Conservation (phyloP, 2,329 filamentous ascomycete species). For the Berkeleyomyces rouxiae region DNA sequence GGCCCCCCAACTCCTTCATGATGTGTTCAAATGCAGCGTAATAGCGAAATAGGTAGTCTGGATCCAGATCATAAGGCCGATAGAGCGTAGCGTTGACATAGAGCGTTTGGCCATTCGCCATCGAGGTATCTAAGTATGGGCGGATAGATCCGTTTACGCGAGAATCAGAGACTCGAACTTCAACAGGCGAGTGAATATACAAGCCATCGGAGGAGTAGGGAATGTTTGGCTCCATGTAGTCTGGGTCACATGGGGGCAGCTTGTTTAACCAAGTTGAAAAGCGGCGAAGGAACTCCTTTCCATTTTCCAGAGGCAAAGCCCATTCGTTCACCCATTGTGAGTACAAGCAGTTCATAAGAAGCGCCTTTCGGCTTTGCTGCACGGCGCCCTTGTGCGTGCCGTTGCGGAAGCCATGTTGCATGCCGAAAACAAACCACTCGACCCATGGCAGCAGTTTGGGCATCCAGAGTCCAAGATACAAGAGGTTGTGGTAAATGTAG, state of each 20-base stretch:
- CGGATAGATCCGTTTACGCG: conserved; percentile 22
- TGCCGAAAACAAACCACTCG: conserved; percentile 92
- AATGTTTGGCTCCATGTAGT: conserved; percentile 50
- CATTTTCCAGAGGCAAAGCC: conserved; percentile 73
- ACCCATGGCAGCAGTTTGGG: conserved; percentile 72
- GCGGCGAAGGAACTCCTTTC: conserved; percentile 70
- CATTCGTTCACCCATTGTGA: conserved; percentile 98
- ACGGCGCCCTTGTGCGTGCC: conserved; percentile 54
- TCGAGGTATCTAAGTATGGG: conserved; percentile 52
- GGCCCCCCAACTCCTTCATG: conserved; percentile 69
- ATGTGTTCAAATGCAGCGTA: conserved; percentile 84
- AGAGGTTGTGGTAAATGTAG: conserved; percentile 78
- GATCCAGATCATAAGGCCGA: conserved; percentile 61
- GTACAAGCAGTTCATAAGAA: conserved; percentile 95
- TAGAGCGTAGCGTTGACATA: conserved; percentile 88
- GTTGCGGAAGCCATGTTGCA: conserved; percentile 85
- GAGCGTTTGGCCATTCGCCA: conserved; percentile 51
- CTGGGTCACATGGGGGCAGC: conserved; percentile 42
- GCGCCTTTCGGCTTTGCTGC: conserved; percentile 60
- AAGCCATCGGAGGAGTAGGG: conserved; percentile 65
- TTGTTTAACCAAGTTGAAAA: conserved; percentile 72
- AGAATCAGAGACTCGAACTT: conserved; percentile 74
- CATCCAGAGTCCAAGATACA: conserved; percentile 62
- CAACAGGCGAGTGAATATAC: conserved; percentile 78
- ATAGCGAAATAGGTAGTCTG: conserved; percentile 59